Evolutionary conservation across 768 basidiomycete species (phyloP), one percentile per base, ranked within the genome.

Genomic region (Trametes sanguinea): DNA sequence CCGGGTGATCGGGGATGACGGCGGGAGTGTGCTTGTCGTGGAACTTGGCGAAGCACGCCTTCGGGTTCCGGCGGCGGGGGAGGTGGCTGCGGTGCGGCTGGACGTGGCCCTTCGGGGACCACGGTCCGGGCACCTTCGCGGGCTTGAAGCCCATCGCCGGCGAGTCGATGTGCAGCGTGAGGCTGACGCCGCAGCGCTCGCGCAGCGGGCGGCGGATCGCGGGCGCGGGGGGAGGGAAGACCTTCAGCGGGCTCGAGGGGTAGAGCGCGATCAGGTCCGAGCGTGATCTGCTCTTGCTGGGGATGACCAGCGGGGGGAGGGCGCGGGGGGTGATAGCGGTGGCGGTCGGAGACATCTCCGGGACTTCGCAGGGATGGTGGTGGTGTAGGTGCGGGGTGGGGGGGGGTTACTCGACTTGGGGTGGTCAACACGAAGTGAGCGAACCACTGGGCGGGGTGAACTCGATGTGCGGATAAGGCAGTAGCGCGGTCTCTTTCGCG

Each of bases 41-140:
- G 32, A 59, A 57, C 44, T 17, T 32, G 7, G 54, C 57, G 51
- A 67, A 60, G 61, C 60, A 61, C 37, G 62, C 55, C 40, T 62
- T 63, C 50, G 55, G 56, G 44, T 63, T 64, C 33, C 67, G 67
- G 39, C 64, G 47, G 47, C 67, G 65, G 33, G 65, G 70, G 14
- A 68, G 64, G 54, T 65, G 43, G 57, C 51, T 65, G 42, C 69
- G 68, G 58, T 71, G 69, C 8, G 69, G 69, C 47, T 71, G 68
- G 54, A 65, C 22, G 60, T 68, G 66, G 29, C 63, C 68, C 46
- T 65, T 66, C 7, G 66, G 63, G 30, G 61, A 62, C 64, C 67
- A 63, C 50, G 57, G 55, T 4, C 56, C 61, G 39, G 57, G 44
- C 35, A 43, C 32, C 55, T 51, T 50, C 33, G 50, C 29, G 6